Evolutionary conservation across 495 filamentous ascomycete species (phyloP), one percentile per base, ranked within the genome.

Genomic region (Pyrenula massariospora): DNA sequence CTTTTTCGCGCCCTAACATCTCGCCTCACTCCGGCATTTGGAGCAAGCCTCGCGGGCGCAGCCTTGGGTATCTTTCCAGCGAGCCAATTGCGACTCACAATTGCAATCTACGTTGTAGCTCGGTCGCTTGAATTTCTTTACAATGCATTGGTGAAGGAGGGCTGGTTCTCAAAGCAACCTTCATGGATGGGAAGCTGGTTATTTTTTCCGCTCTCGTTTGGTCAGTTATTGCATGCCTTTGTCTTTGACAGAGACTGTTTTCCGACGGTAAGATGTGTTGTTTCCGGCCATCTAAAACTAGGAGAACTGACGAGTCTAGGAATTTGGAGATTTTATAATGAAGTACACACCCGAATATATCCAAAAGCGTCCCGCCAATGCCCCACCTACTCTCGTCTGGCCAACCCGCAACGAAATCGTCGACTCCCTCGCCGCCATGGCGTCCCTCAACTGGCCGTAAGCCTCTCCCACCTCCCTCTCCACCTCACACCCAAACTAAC

Each of bases 121-220:
- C 81, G 87, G 31, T 86, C 89, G 5, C 70, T 91, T 56, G 93
- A 98, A 68, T 93, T 88, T 63, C 75, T 85, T 23, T 98, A 91
- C 73, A 95, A 95, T 67, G 74, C 81, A 2, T 71, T 86, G 12
- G 90, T 96, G 62, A 81, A 86, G 42, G 82, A 87, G 59, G 92
- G 92, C 5, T 86, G 82, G 75, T 76, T 96, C 54, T 83, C 81
- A 73, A 78, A 84, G 48, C 73, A 80, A 58, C 87, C 90, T 5
- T 79, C 79, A 82, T 98, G 93, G 93, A 92, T 90, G 76, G 93
- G 92, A 22, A 95, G 89, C 65, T 97, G 92, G 92, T 74, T 97
- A 77, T 71, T 97, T 63, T 91, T 96, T 78, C 93, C 93, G 0
- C 64, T 94, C n/a, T 84, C 90, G 12, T 88, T 83, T 64, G 93